These are phyloP conservation scores for Pythium dissimile DNA, from an alignment of 352 stramenopile genomes.

Conservation along the genomic window DNA sequence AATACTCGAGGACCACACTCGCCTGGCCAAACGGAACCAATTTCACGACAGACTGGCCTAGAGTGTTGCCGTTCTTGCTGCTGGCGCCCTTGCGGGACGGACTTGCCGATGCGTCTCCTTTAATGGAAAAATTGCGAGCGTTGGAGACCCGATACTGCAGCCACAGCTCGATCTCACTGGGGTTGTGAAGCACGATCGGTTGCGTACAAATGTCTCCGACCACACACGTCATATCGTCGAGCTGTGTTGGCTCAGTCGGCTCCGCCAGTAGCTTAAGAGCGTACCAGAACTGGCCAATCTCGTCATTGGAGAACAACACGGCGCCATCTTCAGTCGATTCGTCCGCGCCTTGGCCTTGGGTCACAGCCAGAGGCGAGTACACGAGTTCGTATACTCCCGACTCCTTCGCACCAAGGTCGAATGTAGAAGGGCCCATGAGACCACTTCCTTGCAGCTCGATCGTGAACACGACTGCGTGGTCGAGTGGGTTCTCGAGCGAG, in stretches of 20 bases:
- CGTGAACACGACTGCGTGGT: conserved; percentile 78
- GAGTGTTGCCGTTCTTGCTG: neutral
- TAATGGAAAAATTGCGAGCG: conserved; percentile 88
- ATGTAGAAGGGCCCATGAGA: conserved; percentile 71
- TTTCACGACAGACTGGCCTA: conserved; percentile 22
- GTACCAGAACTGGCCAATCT: conserved; percentile 95
- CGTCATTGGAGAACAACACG: conserved; percentile 88
- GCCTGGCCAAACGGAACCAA: conserved; percentile 67
- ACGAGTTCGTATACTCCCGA: conserved; percentile 89
- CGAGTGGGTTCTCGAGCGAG: conserved; percentile 85
- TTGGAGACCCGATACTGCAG: conserved; percentile 76
- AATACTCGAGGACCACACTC: conserved; percentile 85
- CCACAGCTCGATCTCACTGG: conserved; percentile 69
- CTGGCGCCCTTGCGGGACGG: neutral
- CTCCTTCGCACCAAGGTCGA: conserved; percentile 67
- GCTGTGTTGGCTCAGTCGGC: conserved; percentile 32
- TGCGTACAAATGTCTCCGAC: conserved; percentile 80
- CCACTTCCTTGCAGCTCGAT: conserved; percentile 85
- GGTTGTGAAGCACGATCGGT: conserved; percentile 88
- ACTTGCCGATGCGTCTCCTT: conserved; percentile 23
- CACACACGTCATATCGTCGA: conserved; percentile 79
- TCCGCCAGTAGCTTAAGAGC: conserved; percentile 73
- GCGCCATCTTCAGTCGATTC: conserved; percentile 47
- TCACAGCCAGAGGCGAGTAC: conserved; percentile 86
- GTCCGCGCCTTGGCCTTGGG: conserved; percentile 4